Evolutionary conservation across 805 yeast species (phyloP).

Genomic region (Wickerhamiella slavikovae): DNA sequence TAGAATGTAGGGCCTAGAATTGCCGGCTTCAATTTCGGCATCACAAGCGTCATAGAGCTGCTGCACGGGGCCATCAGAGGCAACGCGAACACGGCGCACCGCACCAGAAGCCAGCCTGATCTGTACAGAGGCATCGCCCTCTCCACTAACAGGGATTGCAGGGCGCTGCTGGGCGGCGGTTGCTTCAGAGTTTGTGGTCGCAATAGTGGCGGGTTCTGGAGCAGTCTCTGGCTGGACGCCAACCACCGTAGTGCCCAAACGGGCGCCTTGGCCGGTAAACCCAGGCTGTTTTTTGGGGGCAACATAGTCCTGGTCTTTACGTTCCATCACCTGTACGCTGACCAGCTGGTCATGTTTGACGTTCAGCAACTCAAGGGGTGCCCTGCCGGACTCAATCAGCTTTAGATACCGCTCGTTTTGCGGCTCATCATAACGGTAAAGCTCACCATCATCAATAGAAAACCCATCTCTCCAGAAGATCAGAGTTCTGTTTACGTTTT

Average conservation of each 20-base stretch:
- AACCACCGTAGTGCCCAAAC: slow-evolving; percentile 56
- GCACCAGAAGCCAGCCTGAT: slow-evolving; percentile 65
- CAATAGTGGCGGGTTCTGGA: slow-evolving; percentile 44
- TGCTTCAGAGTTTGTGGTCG: slow-evolving; percentile 1
- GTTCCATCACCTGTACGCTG: slow-evolving; percentile 68
- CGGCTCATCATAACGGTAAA: slow-evolving; percentile 81
- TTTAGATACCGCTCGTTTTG: slow-evolving; percentile 57
- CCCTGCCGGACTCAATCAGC: slow-evolving; percentile 75
- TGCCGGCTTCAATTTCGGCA: slow-evolving; percentile 6
- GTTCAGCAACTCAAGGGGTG: slow-evolving; percentile 64
- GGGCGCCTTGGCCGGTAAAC: slow-evolving; percentile 70
- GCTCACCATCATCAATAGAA: slow-evolving; percentile 78
- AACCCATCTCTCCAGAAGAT: slow-evolving; percentile 96
- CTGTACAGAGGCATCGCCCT: slow-evolving; percentile 59
- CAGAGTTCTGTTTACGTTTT: slow-evolving; percentile 54
- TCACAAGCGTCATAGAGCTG: slow-evolving; percentile 50
- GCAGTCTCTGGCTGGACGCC: background rate
- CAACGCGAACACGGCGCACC: slow-evolving; percentile 35
- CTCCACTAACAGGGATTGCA: slow-evolving; percentile 8
- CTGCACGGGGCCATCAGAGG: slow-evolving; percentile 42
- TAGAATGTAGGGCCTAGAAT: slow-evolving; percentile 34
- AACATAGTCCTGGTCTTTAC: slow-evolving; percentile 57
- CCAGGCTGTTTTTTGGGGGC: slow-evolving; percentile 43
- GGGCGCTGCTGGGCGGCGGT: slow-evolving; percentile 7
- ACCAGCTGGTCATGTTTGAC: slow-evolving; percentile 86